phyloP scores from a whole-genome alignment of 2,329 filamentous ascomycete genomes.

The Phialocephala sp. region DNA sequence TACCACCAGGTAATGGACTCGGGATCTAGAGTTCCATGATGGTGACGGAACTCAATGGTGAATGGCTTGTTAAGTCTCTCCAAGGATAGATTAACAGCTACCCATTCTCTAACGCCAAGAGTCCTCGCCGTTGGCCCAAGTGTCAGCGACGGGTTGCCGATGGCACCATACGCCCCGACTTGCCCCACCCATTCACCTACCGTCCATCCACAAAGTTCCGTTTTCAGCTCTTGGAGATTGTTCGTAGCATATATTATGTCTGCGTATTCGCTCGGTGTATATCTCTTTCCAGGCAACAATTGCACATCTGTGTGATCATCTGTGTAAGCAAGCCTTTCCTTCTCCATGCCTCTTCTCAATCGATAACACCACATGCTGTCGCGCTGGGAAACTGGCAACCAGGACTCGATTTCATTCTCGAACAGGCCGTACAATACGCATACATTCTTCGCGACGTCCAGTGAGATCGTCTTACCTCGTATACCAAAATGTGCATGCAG shows the following conservation, averaged over 20 bases:
- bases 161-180: not conserved
- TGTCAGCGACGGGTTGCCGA: not conserved
- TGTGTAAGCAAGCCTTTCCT: not conserved
- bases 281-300: not conserved
- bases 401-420: conserved; percentile 17
- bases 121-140: not conserved
- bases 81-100: conserved; percentile 11
- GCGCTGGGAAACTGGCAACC: not conserved
- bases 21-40: conserved; percentile 18
- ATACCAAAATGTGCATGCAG: conserved; percentile 17
- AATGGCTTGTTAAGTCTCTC: conserved; percentile 16
- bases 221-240: conserved; percentile 11
- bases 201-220: conserved; percentile 1
- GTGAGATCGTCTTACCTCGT: not conserved
- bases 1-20: conserved; percentile 18
- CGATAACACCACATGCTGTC: conserved; percentile 12
- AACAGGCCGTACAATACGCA: conserved; percentile 18
- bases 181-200: not conserved
- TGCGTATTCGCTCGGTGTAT: conserved; percentile 12
- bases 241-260: conserved; percentile 11
- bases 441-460: conserved; percentile 14
- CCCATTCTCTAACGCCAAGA: not conserved
- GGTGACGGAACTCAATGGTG: conserved; percentile 26
- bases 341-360: conserved; percentile 14
- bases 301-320: not conserved